These are phyloP conservation scores for Aureobasidium zeae DNA, from an alignment of 2,329 filamentous ascomycete species.

Conservation along the genomic window DNA sequence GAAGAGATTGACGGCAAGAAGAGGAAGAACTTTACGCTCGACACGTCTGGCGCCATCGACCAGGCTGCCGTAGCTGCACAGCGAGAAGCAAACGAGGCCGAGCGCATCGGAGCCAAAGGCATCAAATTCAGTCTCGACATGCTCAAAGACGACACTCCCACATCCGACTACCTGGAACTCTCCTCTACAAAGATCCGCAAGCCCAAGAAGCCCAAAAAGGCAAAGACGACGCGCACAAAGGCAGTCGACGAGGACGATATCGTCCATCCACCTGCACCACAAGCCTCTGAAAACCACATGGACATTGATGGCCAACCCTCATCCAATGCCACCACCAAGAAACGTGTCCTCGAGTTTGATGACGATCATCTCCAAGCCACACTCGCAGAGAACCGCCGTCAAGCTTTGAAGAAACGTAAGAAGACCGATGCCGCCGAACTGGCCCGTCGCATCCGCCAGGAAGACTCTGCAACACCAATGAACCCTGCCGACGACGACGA, in stretches of 20 bases:
- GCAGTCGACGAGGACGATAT: slow-evolving; percentile 52
- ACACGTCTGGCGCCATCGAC: slow-evolving; percentile 61
- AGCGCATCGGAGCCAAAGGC: slow-evolving; percentile 50
- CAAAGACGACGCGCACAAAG: slow-evolving; percentile 64
- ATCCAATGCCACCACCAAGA: slow-evolving; percentile 19
- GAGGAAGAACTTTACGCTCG: slow-evolving; percentile 69
- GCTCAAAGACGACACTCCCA: slow-evolving; percentile 51
- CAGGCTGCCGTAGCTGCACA: slow-evolving; percentile 52
- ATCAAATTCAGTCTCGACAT: slow-evolving; percentile 72
- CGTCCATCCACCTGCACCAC: slow-evolving; percentile 31
- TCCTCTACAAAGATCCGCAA: slow-evolving; percentile 90
- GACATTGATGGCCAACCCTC: slow-evolving; percentile 53
- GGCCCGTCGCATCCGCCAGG: slow-evolving; percentile 65
- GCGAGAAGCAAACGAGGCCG: slow-evolving; percentile 33
- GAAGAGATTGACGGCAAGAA: slow-evolving; percentile 92
- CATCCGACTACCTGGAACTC: slow-evolving; percentile 80
- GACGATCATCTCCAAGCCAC: slow-evolving; percentile 88
- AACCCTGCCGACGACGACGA: slow-evolving; percentile 48
- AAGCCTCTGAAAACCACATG: slow-evolving; percentile 50
- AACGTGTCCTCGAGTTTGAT: slow-evolving; percentile 52
- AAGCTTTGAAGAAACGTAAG: slow-evolving; percentile 85
- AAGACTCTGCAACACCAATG: slow-evolving; percentile 45
- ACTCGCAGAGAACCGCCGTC: slow-evolving; percentile 70
- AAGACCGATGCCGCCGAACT: slow-evolving; percentile 78
- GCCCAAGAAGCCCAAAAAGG: slow-evolving; percentile 71